Base-by-base conservation (phyloP, 352 stramenopile species). In the Phytophthora ohioensis region DNA sequence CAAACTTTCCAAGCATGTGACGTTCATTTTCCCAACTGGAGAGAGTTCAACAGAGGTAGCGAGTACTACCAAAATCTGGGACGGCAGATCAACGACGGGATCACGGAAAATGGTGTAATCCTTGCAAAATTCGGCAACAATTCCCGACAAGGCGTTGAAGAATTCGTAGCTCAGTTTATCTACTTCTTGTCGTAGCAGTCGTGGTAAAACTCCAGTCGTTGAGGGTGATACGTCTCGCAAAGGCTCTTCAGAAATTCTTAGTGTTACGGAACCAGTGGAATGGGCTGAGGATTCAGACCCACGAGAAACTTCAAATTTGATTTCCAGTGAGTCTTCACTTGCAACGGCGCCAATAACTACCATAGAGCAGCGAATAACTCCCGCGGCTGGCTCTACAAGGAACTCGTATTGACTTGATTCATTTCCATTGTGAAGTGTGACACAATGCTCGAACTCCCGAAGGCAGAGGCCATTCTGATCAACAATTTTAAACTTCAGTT, bases 111-210 rank as follows among this genome's bases (percentile, higher is more conserved):
- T 48, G 6, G 5, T 41, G 35, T 57, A 69, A 32, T 66, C 57
- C 42, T 70, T 74, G 48, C 59, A 74, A 54, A 74, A 70, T 36
- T 74, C 60, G 10, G n/a, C 53, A 27, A 70, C 54, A 36, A 74
- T 60, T 4, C 27, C 32, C 5, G 46, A 52, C 36, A 70, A 53
- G 12, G 17, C 60, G 32, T 52, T 13, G 30, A 69, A 69, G 5
- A 74, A 39, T 34, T 62, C 30, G 10, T 30, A 11, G 8, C 35
- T 56, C n/a, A 74, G 7, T 3, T 7, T 6, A n/a, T 47, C 38
- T 3, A 5, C 34, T 21, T 60, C 67, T 43, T 70, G 60, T 17
- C 53, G 38, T 3, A 74, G 15, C 13, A 74, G 47, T 36, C 32
- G 54, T 11, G 67, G 8, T 7, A 74, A 21, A 49, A 74, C 12